A percentile compares a stretch with the other conserved stretches of the same genome.
Conservation (phyloP, 2,329 filamentous ascomycete genomes). For the Colletotrichum phormii region DNA sequence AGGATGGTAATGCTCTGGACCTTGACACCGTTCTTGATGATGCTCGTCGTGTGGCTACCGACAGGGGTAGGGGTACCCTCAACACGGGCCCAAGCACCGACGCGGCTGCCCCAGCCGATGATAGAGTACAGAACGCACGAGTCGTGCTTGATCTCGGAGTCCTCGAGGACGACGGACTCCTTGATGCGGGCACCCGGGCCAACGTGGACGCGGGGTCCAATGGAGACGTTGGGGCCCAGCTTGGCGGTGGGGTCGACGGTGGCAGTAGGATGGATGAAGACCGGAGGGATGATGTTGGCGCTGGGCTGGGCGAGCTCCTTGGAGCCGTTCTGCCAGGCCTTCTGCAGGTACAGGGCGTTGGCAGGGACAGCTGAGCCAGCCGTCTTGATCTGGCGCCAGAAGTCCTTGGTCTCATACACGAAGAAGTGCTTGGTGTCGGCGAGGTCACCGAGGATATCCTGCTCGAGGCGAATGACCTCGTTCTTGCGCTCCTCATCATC, state of each 20-base stretch:
- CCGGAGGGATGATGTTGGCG: slow-evolving; percentile 88
- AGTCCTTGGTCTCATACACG: slow-evolving; percentile 98
- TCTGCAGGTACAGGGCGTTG: slow-evolving; percentile 95
- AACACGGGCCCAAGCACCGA: slow-evolving; percentile 98
- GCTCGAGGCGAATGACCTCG: slow-evolving; percentile 92
- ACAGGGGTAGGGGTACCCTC: slow-evolving; percentile 93
- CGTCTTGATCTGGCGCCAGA: slow-evolving; percentile 99
- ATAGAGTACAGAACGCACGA: slow-evolving; percentile 96
- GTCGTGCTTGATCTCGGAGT: slow-evolving; percentile 95
- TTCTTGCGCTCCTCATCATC: slow-evolving; percentile 78
- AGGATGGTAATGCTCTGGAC: slow-evolving; percentile 98
- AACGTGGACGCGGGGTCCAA: slow-evolving; percentile 87
- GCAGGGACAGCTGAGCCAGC: slow-evolving; percentile 96
- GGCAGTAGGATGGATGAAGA: slow-evolving; percentile 94
- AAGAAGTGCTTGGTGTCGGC: slow-evolving; percentile 98
- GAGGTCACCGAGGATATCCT: slow-evolving; percentile 95
- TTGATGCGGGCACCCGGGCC: slow-evolving; percentile 92
- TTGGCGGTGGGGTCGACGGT: slow-evolving; percentile 94
- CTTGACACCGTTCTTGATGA: slow-evolving; percentile 98
- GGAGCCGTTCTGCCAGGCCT: slow-evolving; percentile 87
- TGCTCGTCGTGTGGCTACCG: slow-evolving; percentile 90
- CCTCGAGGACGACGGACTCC: slow-evolving; percentile 95
- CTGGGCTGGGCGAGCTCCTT: slow-evolving; percentile 86
- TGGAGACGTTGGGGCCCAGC: slow-evolving; percentile 95
- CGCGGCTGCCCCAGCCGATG: slow-evolving; percentile 94